phyloP scores from a whole-genome alignment of 2,329 filamentous ascomycete species.

The Beauveria asiatica region DNA sequence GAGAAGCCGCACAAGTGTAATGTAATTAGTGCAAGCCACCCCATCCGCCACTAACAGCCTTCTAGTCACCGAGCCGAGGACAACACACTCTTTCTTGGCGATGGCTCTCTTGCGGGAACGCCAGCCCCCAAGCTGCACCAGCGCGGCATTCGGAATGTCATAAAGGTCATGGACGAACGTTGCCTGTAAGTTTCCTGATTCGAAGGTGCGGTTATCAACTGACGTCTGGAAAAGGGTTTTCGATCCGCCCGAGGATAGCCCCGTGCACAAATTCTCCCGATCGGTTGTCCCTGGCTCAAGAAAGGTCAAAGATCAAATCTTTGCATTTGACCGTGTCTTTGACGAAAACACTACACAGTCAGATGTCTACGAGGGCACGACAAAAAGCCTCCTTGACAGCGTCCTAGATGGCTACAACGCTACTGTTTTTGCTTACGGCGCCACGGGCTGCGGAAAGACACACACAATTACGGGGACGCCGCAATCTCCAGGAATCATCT shows the following conservation, averaged over 20 bases:
- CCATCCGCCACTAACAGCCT: constrained; percentile 9
- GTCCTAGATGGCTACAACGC: constrained; percentile 98
- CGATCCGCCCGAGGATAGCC: constrained; percentile 91
- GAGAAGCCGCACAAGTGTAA: constrained; percentile 87
- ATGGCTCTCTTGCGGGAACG: constrained; percentile 83
- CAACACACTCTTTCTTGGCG: constrained; percentile 85
- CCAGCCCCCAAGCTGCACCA: constrained; percentile 78
- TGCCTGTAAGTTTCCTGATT: constrained; percentile 63
- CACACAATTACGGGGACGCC: constrained; percentile 93
- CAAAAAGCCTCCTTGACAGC: constrained; percentile 80
- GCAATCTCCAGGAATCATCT: constrained; percentile 94
- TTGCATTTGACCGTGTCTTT: constrained; percentile 93
- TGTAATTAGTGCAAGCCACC: constrained; percentile 16
- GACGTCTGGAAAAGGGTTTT: constrained; percentile 61
- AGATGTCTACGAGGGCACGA: constrained; percentile 93
- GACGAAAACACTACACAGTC: constrained; percentile 88
- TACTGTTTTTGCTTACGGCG: constrained; percentile 96
- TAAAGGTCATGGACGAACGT: constrained; percentile 93
- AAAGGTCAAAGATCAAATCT: constrained; percentile 93
- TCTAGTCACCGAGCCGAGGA: constrained; percentile 63
- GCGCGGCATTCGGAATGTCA: constrained; percentile 80
- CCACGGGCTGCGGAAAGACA: constrained; percentile 96
- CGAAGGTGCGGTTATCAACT: background rate
- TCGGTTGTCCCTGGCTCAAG: constrained; percentile 78
- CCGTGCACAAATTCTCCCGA: constrained; percentile 77